Evolutionary conservation across 2,329 filamentous ascomycete species (phyloP), one percentile per base, ranked within the genome.

Genomic region (Venturia pyrina): DNA sequence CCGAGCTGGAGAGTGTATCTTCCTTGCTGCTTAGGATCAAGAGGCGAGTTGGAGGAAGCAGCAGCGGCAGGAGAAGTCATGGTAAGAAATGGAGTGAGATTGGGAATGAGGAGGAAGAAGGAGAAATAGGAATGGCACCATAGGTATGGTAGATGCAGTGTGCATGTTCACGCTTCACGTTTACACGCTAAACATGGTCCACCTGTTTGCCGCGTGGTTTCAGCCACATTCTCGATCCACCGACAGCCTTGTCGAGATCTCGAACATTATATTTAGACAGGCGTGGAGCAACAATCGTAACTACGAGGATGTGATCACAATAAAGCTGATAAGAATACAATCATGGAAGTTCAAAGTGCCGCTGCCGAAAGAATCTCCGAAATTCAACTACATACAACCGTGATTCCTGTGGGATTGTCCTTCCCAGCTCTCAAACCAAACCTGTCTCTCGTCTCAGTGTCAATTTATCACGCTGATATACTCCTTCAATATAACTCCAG

Each of bases 21-120:
- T 40, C 72, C 75, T 65, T 76, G 76, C 70, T 75, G 75, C 69
- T 74, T 71, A 37, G 75, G 75, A 68, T 77, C 75, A 48, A 77
- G 67, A 19, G 59, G 24, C 8, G 61, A 43, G 13, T 56, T 57
- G 37, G 68, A 67, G 40, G 74, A 71, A 46, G 70, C 71, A 65
- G 75, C 73, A 17, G 76, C 66, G 69, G 72, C 69, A 8, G 75
- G 75, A 34, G 75, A 77, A 32, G 75, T 75, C 75, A 77, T 77
- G 24, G 34, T 65, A 15, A 15, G 5, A 43, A 21, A 37, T 59
- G 28, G 32, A 59, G 32, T 8, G 17, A 5, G 32, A 15, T 13
- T 15, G 48, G 11, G 48, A 1, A 6, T 28, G 50, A 10, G 15
- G 13, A 59, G 37, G 53, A n/a, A 34, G 28, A 34, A 32, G 40